Percentiles rank a stretch among this genome's conserved stretches.
These are phyloP conservation scores for Tolypocladium pustulatum DNA, from an alignment of 2,329 filamentous ascomycete species.

Conservation along the genomic window DNA sequence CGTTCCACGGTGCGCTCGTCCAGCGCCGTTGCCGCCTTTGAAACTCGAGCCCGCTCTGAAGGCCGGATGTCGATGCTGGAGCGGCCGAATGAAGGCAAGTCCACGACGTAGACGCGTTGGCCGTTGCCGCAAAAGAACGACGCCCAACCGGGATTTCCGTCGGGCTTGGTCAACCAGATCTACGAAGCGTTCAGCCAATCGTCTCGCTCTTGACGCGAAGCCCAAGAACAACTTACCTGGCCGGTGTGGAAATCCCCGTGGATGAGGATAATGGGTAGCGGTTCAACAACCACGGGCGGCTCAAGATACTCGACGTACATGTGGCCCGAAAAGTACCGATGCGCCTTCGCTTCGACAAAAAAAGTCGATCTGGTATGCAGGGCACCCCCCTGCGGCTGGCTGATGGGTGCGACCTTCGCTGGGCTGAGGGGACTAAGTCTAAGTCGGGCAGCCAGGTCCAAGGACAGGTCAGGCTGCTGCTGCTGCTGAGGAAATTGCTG, in stretches of 20 bases:
- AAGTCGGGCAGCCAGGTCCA: not conserved
- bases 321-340: slow-evolving; percentile 12
- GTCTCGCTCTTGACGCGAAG: not conserved
- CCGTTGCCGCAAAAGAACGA: slow-evolving; percentile 30
- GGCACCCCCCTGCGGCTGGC: slow-evolving; percentile 4
- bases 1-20: slow-evolving; percentile 13
- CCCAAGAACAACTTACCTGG: slow-evolving; percentile 11
- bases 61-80: slow-evolving; percentile 12
- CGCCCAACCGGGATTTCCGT: slow-evolving; percentile 34
- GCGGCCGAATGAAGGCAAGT: slow-evolving; percentile 29
- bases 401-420: not conserved
- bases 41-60: slow-evolving; percentile 8
- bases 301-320: slow-evolving; percentile 25
- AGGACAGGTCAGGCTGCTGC: not conserved
- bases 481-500: not conserved
- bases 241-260: slow-evolving; percentile 26
- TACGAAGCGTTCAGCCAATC: slow-evolving; percentile 3
- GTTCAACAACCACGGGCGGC: slow-evolving; percentile 8
- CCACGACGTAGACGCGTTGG: slow-evolving; percentile 31
- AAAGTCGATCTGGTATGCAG: slow-evolving; percentile 11
- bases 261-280: slow-evolving; percentile 19
- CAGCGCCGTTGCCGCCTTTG: slow-evolving; percentile 6
- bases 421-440: no score
- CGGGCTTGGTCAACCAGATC: slow-evolving; percentile 35
- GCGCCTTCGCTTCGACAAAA: slow-evolving; percentile 12